Conservation (phyloP, 228 moss, liverwort and hornwort genomes). For the Sphagnum magellanicum region DNA sequence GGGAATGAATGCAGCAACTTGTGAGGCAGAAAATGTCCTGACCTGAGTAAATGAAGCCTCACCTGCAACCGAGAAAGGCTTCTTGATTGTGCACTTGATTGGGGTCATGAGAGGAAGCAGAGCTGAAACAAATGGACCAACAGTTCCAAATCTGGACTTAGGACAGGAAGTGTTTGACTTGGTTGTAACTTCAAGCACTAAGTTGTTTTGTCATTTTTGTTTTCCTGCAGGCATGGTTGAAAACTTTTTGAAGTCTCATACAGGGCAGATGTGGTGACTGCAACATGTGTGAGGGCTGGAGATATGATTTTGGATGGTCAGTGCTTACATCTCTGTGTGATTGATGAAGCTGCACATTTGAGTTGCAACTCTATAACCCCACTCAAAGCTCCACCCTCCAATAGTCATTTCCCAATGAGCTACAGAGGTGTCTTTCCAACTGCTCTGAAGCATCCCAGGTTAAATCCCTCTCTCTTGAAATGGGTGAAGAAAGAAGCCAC, state of each 20-base stretch:
- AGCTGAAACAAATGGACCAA: no score
- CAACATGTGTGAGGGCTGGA: conserved; percentile 89
- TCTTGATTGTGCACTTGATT: no score
- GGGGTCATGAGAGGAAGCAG: no score
- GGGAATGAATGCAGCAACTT: no score
- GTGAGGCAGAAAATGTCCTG: no score
- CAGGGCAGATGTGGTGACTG: conserved; percentile 79
- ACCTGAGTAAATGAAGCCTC: no score
- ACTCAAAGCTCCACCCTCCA: conserved; percentile 43
- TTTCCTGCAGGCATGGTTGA: no score
- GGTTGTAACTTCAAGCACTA: no score
- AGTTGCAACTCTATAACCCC: conserved; percentile 3
- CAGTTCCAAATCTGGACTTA: no score
- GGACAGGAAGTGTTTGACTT: no score
- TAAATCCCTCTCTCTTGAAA: not conserved
- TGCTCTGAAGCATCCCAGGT: conserved; percentile 53
- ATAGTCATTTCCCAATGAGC: conserved; percentile 78
- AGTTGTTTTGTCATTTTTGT: no score
- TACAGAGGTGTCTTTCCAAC: conserved; percentile 58
- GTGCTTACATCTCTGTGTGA: conserved; percentile 67
- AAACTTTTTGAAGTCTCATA: not conserved
- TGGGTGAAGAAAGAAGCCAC: not conserved
- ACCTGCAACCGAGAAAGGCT: no score
- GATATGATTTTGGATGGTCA: conserved; percentile 69
- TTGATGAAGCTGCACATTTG: conserved; percentile 97